A percentile compares a stretch with the other conserved stretches of the same genome.
phyloP scores from a whole-genome alignment of 805 yeast genomes.

The Scheffersomyces lignosus region DNA sequence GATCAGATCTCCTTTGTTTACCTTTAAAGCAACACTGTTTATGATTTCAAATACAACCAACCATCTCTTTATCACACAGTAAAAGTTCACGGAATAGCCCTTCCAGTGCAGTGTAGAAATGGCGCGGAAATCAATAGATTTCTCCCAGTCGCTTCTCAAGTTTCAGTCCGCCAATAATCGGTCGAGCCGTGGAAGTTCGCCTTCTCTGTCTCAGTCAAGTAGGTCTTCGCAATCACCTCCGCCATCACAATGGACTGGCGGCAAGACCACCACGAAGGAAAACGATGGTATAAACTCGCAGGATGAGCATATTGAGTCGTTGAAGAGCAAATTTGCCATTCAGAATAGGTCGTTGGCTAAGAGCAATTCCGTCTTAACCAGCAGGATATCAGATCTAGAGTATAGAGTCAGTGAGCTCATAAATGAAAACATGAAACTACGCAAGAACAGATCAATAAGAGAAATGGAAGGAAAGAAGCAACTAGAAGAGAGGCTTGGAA shows the following conservation, averaged over 20 bases:
- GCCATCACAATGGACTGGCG: no score
- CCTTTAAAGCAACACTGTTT: no score
- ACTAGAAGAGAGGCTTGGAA: conserved; percentile 35
- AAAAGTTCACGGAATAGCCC: no score
- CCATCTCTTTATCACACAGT: no score
- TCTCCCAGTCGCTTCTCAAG: conserved; percentile 12
- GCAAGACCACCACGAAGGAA: no score
- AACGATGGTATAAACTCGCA: no score
- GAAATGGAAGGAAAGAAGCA: conserved; percentile 20
- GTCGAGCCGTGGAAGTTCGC: no score
- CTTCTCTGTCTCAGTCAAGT: no score
- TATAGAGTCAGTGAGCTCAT: conserved; percentile 47
- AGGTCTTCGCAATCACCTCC: no score
- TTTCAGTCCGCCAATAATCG: conserved; percentile 9
- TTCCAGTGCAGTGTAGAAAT: no score
- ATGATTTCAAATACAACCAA: no score
- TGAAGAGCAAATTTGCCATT: conserved; percentile 31
- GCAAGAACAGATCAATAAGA: conserved; percentile 33
- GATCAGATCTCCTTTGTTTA: no score
- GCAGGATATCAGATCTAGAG: conserved; percentile 55
- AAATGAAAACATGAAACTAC: conserved; percentile 48
- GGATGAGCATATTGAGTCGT: conserved; percentile 13
- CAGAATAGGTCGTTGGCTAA: conserved; percentile 64
- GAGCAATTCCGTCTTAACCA: conserved; percentile 53
- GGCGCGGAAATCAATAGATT: conserved; percentile 16